Conservation (phyloP, 1,284 basidiomycete species). For the Naganishia cerealis region DNA sequence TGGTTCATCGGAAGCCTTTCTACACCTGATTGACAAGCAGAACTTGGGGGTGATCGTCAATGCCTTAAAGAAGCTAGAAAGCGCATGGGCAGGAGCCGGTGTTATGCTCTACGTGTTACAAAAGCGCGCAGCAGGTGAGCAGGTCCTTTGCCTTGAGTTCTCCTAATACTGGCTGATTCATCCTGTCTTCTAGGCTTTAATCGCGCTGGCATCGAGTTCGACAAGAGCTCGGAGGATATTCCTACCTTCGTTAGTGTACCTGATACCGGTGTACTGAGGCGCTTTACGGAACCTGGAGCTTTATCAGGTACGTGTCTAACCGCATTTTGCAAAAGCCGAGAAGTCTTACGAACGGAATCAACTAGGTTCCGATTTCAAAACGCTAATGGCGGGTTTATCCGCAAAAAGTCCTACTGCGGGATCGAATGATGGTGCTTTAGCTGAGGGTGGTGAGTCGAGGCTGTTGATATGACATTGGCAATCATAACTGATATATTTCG, state of each 20-base stretch:
- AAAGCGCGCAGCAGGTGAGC: conserved; percentile 19
- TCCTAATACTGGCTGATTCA: background rate
- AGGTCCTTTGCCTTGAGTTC: background rate
- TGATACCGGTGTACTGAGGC: conserved; percentile 22
- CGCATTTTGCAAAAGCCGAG: too few relatives aligned
- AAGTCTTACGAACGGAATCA: too few relatives aligned
- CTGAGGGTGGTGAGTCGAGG: conserved; percentile 11
- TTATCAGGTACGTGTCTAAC: conserved; percentile 1
- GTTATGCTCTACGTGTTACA: conserved; percentile 26
- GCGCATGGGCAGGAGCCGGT: conserved; percentile 27
- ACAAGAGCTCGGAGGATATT: conserved; percentile 29
- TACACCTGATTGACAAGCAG: conserved; percentile 31
- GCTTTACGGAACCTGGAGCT: conserved; percentile 21
- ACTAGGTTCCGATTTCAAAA: conserved; percentile 20
- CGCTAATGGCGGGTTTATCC: conserved; percentile 13
- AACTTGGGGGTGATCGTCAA: conserved; percentile 29
- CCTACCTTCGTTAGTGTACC: conserved; percentile 26
- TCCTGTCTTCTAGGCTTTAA: conserved; percentile 5
- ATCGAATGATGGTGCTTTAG: conserved; percentile 1
- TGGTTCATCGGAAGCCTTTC: conserved; percentile 21
- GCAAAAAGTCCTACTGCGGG: conserved; percentile 13
- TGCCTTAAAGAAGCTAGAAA: conserved; percentile 27
- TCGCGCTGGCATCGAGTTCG: conserved; percentile 31
- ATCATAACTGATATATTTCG: background rate
- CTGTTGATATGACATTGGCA: background rate